Base-by-base conservation (phyloP, 2,329 filamentous ascomycete genomes). In the Neodidymelliopsis sp. region DNA sequence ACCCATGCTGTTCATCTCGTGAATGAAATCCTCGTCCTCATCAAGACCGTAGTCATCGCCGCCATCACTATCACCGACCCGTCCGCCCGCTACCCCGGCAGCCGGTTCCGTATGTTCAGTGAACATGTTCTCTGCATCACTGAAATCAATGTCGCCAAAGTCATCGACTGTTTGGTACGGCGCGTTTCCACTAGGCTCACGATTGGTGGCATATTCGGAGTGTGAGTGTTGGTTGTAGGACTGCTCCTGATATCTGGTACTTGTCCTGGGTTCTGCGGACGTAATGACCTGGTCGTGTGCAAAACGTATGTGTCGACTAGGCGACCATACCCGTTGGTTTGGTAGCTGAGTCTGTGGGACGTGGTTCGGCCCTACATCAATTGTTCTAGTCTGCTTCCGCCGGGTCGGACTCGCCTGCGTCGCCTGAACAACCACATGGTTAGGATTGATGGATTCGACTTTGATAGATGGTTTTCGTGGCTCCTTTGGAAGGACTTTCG, bases 1-100 rank as follows among this genome's bases (percentile, higher is more conserved):
- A 43, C 79, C 76, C 29, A 77, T 63, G 39, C 76, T 71, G 29
- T 74, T 70, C 8, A 76, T 72, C 30, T 75, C 60, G 42, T 79
- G 69, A 23, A 76, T 53, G 6, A 69, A 66, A 56, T 70, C 66
- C 3, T 70, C 65, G 36, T 72, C 65, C 11, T 59, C 57, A 10
- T 57, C 59, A 16, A 60, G 54, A 24, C 62, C 62, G 30, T 67
- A 66, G 8, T 67, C 65, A 18, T 67, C 68, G 7, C 67, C 65
- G 12, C 65, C 67, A 2, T 69, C 47, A 16, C 20, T 24, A 4
- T 19, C 25, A 8, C 12, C 20, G 24, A 7, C n/a, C 6, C 15
- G n/a, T 25, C 36, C 19, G 18, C 6, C 28, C n/a, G 16, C 9
- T 16, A n/a, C n/a, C 9, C 15, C 23, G 23, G 11, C 50, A 5